Evolutionary conservation across 2,329 filamentous ascomycete genomes (phyloP), one percentile per base, ranked within the genome.

Genomic region (Volutella citrinella): DNA sequence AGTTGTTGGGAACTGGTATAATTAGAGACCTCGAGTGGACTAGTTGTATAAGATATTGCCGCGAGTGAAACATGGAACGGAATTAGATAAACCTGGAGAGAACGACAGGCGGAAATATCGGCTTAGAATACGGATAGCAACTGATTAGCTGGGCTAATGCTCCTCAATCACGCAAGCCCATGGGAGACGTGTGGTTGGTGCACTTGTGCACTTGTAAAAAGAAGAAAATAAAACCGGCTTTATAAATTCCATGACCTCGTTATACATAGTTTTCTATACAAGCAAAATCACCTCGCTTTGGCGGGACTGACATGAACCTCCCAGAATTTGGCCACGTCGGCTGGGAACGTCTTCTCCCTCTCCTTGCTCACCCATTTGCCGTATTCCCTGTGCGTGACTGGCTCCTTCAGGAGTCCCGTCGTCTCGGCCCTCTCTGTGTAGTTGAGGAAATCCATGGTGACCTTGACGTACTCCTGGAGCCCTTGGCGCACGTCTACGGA

Each of bases 401-500:
- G 63, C 46, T 78, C 70, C 3, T 52, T 59, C 22, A 83, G 51
- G 19, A 82, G 49, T 0, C 71, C 70, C 7, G 55, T 57, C 45
- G 63, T 65, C 35, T 67, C 55, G 1, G 64, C 66, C 3, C 58
- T 56, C 4, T 45, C 43, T 15, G 74, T 36, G 42, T 69, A 80
- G 17, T 64, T 56, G 39, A 82, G 51, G 41, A 84, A 84, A 26
- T 76, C 72, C 28, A 72, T 57, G 0, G 78, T 70, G 3, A 78
- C 62, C 27, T 74, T 65, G 18, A 83, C 76, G 46, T 84, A 84
- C 55, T 82, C 71, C 19, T 62, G 54, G 25, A 84, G 53, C 1
- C 76, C 80, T 36, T 76, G 67, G 26, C 64, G 65, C 2, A 72
- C 72, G 34, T 78, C 62, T n/a, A 82, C 68, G 2, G 65, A 72